Conservation (phyloP, 257 asterid genomes). For the Nemophila menziesii region DNA sequence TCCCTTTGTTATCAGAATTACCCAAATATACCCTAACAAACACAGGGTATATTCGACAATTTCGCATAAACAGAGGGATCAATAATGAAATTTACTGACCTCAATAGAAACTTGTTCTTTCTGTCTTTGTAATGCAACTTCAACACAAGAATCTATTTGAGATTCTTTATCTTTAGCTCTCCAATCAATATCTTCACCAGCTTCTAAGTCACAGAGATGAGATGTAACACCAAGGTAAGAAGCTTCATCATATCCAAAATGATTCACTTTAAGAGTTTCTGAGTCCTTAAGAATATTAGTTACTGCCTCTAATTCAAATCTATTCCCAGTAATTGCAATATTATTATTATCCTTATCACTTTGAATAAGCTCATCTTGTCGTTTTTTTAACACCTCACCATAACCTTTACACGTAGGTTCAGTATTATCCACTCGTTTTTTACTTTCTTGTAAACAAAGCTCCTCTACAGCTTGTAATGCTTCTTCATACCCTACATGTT, state of each 20-base stretch:
- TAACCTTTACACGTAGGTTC: constrained; percentile 50
- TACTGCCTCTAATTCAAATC: constrained; percentile 81
- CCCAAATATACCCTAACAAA: too few relatives aligned
- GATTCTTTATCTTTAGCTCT: constrained; percentile 61
- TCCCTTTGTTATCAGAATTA: too few relatives aligned
- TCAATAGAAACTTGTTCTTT: constrained; percentile 82
- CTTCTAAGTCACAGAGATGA: constrained; percentile 62
- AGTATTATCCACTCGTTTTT: constrained; percentile 51
- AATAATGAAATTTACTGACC: constrained; percentile 36
- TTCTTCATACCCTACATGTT: constrained; percentile 73
- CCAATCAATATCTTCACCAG: constrained; percentile 81
- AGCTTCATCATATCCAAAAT: constrained; percentile 76
- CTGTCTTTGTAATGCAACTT: constrained; percentile 84
- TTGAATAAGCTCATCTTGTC: constrained; percentile 65
- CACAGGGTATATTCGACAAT: too few relatives aligned
- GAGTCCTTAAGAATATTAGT: constrained; percentile 79
- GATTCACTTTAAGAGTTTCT: constrained; percentile 64
- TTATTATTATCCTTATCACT: constrained; percentile 33
- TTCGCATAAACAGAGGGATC: constrained; percentile 8
- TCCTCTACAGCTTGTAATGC: constrained; percentile 82
- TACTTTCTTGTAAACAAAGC: constrained; percentile 78
- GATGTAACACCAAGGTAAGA: constrained; percentile 49
- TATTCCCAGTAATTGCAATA: constrained; percentile 29
- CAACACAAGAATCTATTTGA: constrained; percentile 81
- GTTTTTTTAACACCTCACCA: constrained; percentile 55